phyloP scores from a whole-genome alignment of 352 stramenopile genomes.

The Salisapilia sapeloensis region DNA sequence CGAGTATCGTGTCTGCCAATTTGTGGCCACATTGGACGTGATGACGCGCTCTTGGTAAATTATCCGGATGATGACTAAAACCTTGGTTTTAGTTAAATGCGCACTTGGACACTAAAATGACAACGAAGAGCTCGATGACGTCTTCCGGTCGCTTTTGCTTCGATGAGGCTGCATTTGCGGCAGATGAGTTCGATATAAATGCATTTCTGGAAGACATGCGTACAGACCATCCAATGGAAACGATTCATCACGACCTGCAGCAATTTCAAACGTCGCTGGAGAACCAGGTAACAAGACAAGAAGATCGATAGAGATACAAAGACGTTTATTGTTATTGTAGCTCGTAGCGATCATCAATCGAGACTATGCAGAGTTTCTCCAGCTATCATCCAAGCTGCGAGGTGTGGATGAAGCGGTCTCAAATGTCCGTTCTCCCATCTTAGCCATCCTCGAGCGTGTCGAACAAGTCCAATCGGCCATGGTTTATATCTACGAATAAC shows the following conservation, averaged over 20 bases:
- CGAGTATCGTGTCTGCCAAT: no score
- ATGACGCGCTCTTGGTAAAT: no score
- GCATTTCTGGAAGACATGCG: slow-evolving; percentile 66
- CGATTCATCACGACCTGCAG: slow-evolving; percentile 69
- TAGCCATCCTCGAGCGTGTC: slow-evolving; percentile 63
- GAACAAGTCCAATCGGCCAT: slow-evolving; percentile 45
- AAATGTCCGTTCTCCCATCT: slow-evolving; percentile 50
- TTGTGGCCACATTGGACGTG: no score
- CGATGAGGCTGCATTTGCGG: slow-evolving; percentile 60
- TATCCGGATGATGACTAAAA: no score
- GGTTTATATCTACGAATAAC: no score
- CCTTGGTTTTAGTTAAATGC: no score
- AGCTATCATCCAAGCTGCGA: slow-evolving; percentile 78
- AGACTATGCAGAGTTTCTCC: slow-evolving; percentile 80
- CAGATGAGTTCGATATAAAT: slow-evolving; percentile 46
- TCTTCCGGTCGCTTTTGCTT: no score
- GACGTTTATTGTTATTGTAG: slow-evolving; percentile 3
- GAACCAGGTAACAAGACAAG: slow-evolving; percentile 32
- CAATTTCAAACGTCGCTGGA: slow-evolving; percentile 73
- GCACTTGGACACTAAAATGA: no score
- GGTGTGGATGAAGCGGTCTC: slow-evolving; percentile 74
- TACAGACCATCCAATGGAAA: slow-evolving; percentile 61
- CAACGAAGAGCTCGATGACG: no score
- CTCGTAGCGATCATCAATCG: slow-evolving; percentile 82
- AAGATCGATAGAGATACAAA: background rate